phyloP scores from a whole-genome alignment of 2,329 filamentous ascomycete species.

The Pseudogymnoascus sp. region DNA sequence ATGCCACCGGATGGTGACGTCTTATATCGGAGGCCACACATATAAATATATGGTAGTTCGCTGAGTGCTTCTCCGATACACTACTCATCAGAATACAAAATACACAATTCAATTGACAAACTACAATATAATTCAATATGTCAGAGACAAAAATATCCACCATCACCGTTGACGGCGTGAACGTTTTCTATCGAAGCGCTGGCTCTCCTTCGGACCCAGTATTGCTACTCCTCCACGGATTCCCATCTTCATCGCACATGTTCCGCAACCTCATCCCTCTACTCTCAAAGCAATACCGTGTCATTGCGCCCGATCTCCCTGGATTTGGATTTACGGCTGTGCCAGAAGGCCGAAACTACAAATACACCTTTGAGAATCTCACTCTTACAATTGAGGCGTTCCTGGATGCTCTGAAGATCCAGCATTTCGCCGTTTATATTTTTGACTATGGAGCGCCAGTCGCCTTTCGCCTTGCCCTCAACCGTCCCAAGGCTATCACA shows the following conservation, averaged over 20 bases:
- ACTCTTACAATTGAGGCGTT: constrained; percentile 41
- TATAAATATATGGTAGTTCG: neutral
- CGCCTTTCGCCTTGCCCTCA: constrained; percentile 45
- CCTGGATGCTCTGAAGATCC: constrained; percentile 39
- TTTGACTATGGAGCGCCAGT: constrained; percentile 57
- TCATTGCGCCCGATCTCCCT: constrained; percentile 51
- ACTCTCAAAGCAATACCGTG: constrained; percentile 30
- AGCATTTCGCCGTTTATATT: constrained; percentile 47
- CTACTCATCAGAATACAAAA: neutral
- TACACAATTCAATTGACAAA: neutral
- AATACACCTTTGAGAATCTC: constrained; percentile 47
- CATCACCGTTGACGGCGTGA: neutral
- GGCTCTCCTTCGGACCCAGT: constrained; percentile 28
- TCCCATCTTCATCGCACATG: constrained; percentile 37
- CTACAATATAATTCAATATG: neutral
- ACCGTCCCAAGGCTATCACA: constrained; percentile 39
- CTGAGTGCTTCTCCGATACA: neutral
- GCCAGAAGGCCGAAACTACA: constrained; percentile 34
- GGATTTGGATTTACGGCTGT: constrained; percentile 51
- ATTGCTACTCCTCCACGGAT: constrained; percentile 40
- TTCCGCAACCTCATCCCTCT: constrained; percentile 39
- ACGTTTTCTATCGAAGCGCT: constrained; percentile 36
- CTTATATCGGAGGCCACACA: neutral
- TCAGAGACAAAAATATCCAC: neutral
- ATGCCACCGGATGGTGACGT: neutral